Evolutionary conservation across 2,329 filamentous ascomycete species (phyloP).

Genomic region (Cercospora beticola): DNA sequence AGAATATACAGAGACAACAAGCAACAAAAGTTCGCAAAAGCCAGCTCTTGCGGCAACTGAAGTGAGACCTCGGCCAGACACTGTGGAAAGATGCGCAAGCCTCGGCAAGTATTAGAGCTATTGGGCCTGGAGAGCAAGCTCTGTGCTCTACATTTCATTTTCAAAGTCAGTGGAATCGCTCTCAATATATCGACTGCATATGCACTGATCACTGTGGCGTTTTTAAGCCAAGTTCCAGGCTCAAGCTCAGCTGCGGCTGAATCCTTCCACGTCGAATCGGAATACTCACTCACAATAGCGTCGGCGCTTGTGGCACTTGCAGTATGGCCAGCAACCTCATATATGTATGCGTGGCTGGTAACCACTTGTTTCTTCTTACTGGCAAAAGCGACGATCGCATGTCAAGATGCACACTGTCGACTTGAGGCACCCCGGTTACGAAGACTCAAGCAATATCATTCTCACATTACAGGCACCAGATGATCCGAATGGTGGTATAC

Average conservation of each 20-base stretch:
- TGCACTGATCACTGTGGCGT: background rate
- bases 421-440: constrained; percentile 9
- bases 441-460: constrained; percentile 9
- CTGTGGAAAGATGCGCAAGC: background rate
- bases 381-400: background rate
- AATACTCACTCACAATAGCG: background rate
- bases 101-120: background rate
- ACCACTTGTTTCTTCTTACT: background rate
- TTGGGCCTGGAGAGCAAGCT: background rate
- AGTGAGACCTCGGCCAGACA: background rate
- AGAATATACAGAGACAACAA: constrained; percentile 2
- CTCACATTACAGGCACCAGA: constrained; percentile 15
- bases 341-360: background rate
- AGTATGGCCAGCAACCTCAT: background rate
- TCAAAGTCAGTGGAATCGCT: background rate
- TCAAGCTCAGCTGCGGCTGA: constrained; percentile 3
- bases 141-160: background rate
- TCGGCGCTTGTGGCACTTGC: background rate
- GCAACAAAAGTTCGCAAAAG: background rate
- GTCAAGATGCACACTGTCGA: constrained; percentile 10
- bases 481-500: constrained; percentile 15
- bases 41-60: background rate
- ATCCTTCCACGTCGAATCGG: background rate
- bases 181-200: background rate
- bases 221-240: background rate